Evolutionary conservation across 2,329 filamentous ascomycete species (phyloP).

Genomic region (Epichloe baconii): DNA sequence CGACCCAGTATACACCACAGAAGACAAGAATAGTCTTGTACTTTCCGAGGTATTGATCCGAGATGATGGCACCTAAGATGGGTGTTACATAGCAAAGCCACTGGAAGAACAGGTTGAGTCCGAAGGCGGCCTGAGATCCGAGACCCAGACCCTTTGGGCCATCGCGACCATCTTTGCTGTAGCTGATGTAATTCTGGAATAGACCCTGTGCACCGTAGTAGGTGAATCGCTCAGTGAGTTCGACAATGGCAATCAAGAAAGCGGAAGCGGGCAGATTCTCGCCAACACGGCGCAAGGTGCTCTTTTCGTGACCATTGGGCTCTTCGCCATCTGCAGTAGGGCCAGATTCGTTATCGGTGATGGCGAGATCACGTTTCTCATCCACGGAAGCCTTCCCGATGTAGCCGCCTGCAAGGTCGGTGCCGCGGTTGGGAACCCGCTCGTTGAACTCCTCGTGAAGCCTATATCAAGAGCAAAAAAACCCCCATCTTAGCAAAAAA

Average conservation of each 20-base stretch:
- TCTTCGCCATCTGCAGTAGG: slow-evolving; percentile 33
- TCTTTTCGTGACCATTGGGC: slow-evolving; percentile 38
- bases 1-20: slow-evolving; percentile 43
- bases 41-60: slow-evolving; percentile 44
- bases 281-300: slow-evolving; percentile 35
- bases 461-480: slow-evolving; percentile 7
- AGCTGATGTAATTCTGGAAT: slow-evolving; percentile 42
- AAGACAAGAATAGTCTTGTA: slow-evolving; percentile 50
- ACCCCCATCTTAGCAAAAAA: background rate
- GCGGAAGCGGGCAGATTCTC: slow-evolving; percentile 42
- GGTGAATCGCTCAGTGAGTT: slow-evolving; percentile 44
- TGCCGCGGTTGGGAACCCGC: slow-evolving; percentile 12
- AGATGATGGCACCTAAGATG: slow-evolving; percentile 40
- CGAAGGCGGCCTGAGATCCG: slow-evolving; percentile 41
- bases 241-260: slow-evolving; percentile 43
- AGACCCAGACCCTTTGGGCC: slow-evolving; percentile 39
- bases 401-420: slow-evolving; percentile 14
- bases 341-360: slow-evolving; percentile 14
- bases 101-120: slow-evolving; percentile 42
- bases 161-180: slow-evolving; percentile 19
- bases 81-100: slow-evolving; percentile 34
- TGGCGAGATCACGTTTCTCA: slow-evolving; percentile 12
- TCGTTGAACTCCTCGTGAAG: slow-evolving; percentile 17
- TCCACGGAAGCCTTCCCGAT: slow-evolving; percentile 10
- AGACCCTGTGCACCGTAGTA: slow-evolving; percentile 41